Evolutionary conservation across 768 basidiomycete species (phyloP), one percentile per base, ranked within the genome.

Genomic region (Stropharia rugosoannulata): DNA sequence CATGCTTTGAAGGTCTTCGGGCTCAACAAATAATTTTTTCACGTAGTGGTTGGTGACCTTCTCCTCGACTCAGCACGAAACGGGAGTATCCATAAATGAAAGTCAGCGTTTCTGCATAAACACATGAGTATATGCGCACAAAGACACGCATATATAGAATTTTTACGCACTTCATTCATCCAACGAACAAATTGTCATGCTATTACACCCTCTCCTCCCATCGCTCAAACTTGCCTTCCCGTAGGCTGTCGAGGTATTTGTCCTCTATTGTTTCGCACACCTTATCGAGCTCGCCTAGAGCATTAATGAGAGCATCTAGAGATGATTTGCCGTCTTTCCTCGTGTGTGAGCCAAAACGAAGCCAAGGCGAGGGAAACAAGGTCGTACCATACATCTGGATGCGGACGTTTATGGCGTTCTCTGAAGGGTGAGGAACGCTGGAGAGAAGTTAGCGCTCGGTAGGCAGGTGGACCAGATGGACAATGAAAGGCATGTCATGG

Each of bases 341-440:
- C n/a, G 22, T 36, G 22, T 4, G 29, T 25, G 27, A 45, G 18
- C 57, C 25, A 32, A 15, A 25, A 57, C 29, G 51, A 19, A 46
- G 11, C 39, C 39, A 45, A n/a, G 1, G 22, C 22, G 45, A 39
- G 43, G 36, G 49, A 37, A 56, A 51, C 25, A 42, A 29, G n/a
- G 25, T 78, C 94, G 59, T 64, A 98, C 95, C 95, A 63, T 98
- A 97, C 96, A 98, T 98, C 82, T 98, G 96, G 57, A 98, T 93
- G n/a, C 97, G 90, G 25, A 98, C 75, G 65, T 98, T 92, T 64
- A 99, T 97, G 63, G 90, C 87, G 62, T 93, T 90, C 76, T 99
- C 97, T 9, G 96, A 97, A 3, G 97, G 97, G 76, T 98, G 97
- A 2, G 97, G 97, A 35, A 83, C 89, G 63, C 90, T 93, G 62